Base-by-base conservation (phyloP, 768 basidiomycete species). In the Lactifluus subvellereus region DNA sequence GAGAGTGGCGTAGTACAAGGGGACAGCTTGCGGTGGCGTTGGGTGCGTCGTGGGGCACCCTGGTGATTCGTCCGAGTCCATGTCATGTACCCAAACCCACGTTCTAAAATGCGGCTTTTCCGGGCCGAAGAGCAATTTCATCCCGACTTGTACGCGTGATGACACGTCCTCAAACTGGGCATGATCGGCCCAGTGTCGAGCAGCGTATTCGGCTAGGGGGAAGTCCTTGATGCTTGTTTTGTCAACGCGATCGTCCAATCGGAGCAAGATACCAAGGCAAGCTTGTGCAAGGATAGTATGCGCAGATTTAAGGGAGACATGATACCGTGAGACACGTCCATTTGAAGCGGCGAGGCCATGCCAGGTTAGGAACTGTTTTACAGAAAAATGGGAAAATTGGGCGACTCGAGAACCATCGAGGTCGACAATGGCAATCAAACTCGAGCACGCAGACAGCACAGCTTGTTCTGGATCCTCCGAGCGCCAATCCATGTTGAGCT, bases 361-460 rank as follows among this genome's bases (percentile, higher is more conserved):
- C 18, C 53, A 60, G 0, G 22, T 60, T 6, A 60, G 38, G 37
- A 54, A 60, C 10, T 60, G 45, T 7, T 60, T 53, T 2, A 60
- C 45, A 6, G 60, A 48, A 9, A 35, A n/a, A n/a, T 60, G 59
- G 22, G 59, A 52, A 30, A 60, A 53, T 22, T 60, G 51, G 5
- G 49, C 52, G 0, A 60, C 6, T 11, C 32, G 43, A 43, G 33
- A 37, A 37, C 14, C 32, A 13, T 54, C 42, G 16, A 27, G 27
- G 27, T 27, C 27, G 27, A 27, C 27, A 27, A 27, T 27, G 27
- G 27, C 27, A 27, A 27, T 27, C 22, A 54, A 37, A 37, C 42
- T 54, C 9, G 59, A 54, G 47, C 52, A 59, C 7, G 30, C 22
- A 2, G 53, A 54, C 27, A 54, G 16, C 6, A 60, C 32, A 5